A percentile compares a stretch with the other conserved stretches of the same genome.
Evolutionary conservation across 106 monocot species (phyloP).

Genomic region (Allium cepa): DNA sequence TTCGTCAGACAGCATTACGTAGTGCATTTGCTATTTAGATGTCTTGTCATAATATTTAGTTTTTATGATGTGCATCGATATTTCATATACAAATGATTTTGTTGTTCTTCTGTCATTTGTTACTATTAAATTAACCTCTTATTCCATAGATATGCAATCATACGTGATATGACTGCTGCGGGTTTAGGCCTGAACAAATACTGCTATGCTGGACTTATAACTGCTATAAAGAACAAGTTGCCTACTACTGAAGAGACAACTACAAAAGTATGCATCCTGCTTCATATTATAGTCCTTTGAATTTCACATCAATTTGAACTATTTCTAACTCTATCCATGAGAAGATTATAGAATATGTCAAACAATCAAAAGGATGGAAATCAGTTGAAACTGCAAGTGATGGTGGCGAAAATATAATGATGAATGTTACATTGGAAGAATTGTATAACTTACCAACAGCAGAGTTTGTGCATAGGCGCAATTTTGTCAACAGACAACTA

Average conservation of each 20-base stretch:
- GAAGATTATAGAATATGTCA: conserved; percentile 89
- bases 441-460: conserved; percentile 90
- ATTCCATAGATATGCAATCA: conserved; percentile 63
- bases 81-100: not conserved
- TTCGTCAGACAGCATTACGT: too few relatives aligned
- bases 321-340: conserved; percentile 10
- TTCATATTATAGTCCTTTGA: not conserved
- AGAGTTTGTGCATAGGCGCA: conserved; percentile 68
- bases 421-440: conserved; percentile 92
- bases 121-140: conserved; percentile 11
- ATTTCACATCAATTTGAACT: not conserved
- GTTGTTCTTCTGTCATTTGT: not conserved
- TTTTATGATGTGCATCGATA: too few relatives aligned
- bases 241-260: conserved; percentile 61
- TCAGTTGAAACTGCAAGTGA: conserved; percentile 69
- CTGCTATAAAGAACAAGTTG: conserved; percentile 76
- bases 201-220: conserved; percentile 97
- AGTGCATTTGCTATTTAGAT: too few relatives aligned
- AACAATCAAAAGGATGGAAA: conserved; percentile 94
- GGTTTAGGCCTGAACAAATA: conserved; percentile 91
- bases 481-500: conserved; percentile 45
- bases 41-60: too few relatives aligned
- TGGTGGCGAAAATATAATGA: conserved; percentile 90
- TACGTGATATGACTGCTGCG: conserved; percentile 98
- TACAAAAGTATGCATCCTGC: conserved; percentile 42